Base-by-base conservation (phyloP, 1,284 basidiomycete species). In the Xerocomus nothofagi region DNA sequence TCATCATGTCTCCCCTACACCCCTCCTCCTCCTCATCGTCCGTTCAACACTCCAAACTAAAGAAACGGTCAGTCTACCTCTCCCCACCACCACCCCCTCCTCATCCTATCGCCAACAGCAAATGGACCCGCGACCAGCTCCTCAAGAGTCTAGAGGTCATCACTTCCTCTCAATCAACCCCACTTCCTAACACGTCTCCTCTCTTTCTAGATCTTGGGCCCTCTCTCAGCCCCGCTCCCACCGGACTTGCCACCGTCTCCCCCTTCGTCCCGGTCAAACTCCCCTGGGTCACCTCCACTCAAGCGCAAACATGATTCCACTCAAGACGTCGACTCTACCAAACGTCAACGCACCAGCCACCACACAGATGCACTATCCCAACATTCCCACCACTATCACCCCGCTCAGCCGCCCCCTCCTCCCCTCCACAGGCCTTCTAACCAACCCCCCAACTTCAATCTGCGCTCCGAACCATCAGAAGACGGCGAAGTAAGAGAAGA, bases 211-310 rank as follows among this genome's bases (percentile, higher is more conserved):
- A 77, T 85, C 66, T 74, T 87, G 59, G 80, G 79, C 49, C 68
- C 74, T 51, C 73, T 84, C 49, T 69, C 73, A 49, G 61, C 74
- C 29, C 80, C 78, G 52, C 73, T 85, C 27, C 82, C 86, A 46
- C 76, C 82, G 57, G 75, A 77, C 53, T 72, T 87, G 49, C 84
- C 85, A 27, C 80, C 80, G 50, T 84, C 84, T 49, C 84, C 85
- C 48, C 84, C 84, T 14, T 73, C 76, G 34, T 86, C 84, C 58
- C 79, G 82, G 60, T 71, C 77, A 57, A 66, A 75, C 61, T 86
- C 85, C 55, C 83, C 85, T 49, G 72, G 71, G 26, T 74, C 76
- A n/a, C 54, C 48, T 8, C 54, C 61, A 1, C 50, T 64, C 58
- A 88, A 88, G 71, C 83, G 86, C 65, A 86, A 84, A 69, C 72